These are phyloP conservation scores for Striga hermonthica DNA, from an alignment of 305 asterid species.

Conservation along the genomic window DNA sequence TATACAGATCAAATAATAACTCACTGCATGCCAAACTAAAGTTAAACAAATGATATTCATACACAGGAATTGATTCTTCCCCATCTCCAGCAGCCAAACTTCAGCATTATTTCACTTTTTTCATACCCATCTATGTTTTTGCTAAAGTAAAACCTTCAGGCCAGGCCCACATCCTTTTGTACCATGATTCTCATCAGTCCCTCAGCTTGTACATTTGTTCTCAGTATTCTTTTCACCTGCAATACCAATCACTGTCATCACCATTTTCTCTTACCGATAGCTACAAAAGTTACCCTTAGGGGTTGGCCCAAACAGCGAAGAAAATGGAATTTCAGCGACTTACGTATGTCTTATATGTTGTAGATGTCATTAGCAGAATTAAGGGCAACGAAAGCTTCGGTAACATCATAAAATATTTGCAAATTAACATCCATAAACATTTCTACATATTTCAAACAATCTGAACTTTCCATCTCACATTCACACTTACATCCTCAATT, in stretches of 20 bases:
- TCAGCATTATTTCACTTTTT: not conserved
- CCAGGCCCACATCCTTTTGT: not conserved
- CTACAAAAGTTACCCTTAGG: not conserved
- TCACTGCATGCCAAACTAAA: not conserved
- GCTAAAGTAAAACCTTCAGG: not conserved
- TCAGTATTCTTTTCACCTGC: conserved; percentile 2
- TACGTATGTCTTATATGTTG: too few species aligned
- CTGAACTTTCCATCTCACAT: too few species aligned
- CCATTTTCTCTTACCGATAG: not conserved
- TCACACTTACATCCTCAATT: too few species aligned
- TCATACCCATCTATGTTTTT: not conserved
- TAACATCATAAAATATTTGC: too few species aligned
- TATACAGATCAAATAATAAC: not conserved
- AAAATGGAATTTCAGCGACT: too few species aligned
- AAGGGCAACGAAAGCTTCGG: too few species aligned
- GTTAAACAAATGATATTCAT: not conserved
- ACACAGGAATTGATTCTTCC: not conserved
- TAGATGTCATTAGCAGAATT: too few species aligned
- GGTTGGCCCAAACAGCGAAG: not conserved
- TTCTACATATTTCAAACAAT: too few species aligned
- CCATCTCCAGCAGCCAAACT: not conserved
- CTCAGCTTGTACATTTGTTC: not conserved
- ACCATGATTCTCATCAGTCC: not conserved
- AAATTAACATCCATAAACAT: too few species aligned
- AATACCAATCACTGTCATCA: not conserved